Evolutionary conservation across 441 rosid species (phyloP).

Genomic region (Aquilaria agallochum): DNA sequence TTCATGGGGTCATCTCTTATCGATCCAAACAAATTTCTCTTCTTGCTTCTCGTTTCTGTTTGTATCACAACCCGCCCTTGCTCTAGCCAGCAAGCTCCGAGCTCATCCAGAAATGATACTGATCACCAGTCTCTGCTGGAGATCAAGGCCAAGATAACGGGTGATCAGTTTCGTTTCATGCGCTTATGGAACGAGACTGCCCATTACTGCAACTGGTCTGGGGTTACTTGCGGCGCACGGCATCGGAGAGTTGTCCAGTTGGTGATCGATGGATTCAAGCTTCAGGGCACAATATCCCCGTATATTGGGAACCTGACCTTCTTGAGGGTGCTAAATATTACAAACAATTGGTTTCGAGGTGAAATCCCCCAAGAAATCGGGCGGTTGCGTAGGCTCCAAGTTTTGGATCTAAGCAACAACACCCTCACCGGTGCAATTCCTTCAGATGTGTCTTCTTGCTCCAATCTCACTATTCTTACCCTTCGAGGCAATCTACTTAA

Average conservation of each 20-base stretch:
- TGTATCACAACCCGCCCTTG: no score
- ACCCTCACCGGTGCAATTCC: slow-evolving; percentile 11
- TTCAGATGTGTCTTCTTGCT: neutral
- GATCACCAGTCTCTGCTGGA: slow-evolving; percentile 15
- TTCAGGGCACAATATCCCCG: neutral
- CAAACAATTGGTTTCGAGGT: slow-evolving; percentile 1
- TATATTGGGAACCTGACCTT: slow-evolving; percentile 11
- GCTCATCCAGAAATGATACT: neutral
- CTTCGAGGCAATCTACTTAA: neutral
- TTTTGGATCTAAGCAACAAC: neutral
- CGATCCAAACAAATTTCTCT: no score
- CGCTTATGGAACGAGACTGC: slow-evolving; percentile 20
- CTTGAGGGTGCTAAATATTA: neutral
- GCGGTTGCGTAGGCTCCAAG: neutral
- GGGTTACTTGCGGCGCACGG: slow-evolving; percentile 2
- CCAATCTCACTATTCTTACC: neutral
- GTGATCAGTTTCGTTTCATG: neutral
- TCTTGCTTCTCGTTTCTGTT: no score
- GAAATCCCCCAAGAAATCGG: slow-evolving; percentile 12
- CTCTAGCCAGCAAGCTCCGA: neutral
- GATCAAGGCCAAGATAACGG: slow-evolving; percentile 1
- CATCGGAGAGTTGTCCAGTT: slow-evolving; percentile 1
- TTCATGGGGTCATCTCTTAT: no score
- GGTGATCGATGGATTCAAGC: neutral
- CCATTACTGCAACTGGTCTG: slow-evolving; percentile 14